A percentile compares a stretch with the other conserved stretches of the same genome.
phyloP scores from a whole-genome alignment of 768 basidiomycete species.

The Mycena floridula region DNA sequence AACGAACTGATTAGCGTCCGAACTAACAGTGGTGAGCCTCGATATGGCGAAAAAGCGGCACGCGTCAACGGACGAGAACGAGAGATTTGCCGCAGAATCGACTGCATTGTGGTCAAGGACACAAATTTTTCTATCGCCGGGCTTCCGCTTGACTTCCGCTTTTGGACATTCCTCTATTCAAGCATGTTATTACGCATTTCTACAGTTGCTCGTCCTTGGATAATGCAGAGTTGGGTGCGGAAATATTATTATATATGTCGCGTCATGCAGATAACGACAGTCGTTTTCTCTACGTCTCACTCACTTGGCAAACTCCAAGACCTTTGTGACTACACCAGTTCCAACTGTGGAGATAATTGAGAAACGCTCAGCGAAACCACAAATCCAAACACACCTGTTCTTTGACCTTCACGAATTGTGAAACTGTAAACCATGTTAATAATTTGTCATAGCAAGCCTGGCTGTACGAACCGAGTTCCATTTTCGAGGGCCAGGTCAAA shows the following conservation, averaged over 20 bases:
- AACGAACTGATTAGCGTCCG: background rate
- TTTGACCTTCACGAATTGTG: slow-evolving; percentile 92
- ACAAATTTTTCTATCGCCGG: background rate
- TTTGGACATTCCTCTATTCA: background rate
- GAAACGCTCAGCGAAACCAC: no score
- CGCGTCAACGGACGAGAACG: background rate
- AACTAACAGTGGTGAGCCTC: background rate
- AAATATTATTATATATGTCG: background rate
- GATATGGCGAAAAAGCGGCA: background rate
- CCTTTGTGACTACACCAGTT: slow-evolving; percentile 90
- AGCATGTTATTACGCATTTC: background rate
- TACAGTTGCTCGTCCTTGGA: no score
- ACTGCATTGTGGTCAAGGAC: background rate
- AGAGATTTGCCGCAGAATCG: background rate
- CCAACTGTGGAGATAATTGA: slow-evolving; percentile 63
- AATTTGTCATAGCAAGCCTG: slow-evolving; percentile 9
- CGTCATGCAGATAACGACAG: slow-evolving; percentile 9
- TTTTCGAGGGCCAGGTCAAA: slow-evolving; percentile 87
- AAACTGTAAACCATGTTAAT: slow-evolving; percentile 37
- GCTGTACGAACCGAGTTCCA: slow-evolving; percentile 61
- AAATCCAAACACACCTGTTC: slow-evolving; percentile 63
- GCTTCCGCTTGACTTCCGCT: no score
- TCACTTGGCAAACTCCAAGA: no score
- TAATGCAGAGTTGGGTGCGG: slow-evolving; percentile 1
- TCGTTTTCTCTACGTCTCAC: no score